Evolutionary conservation across 768 basidiomycete species (phyloP), one percentile per base, ranked within the genome.

Genomic region (Jaapia argillacea): DNA sequence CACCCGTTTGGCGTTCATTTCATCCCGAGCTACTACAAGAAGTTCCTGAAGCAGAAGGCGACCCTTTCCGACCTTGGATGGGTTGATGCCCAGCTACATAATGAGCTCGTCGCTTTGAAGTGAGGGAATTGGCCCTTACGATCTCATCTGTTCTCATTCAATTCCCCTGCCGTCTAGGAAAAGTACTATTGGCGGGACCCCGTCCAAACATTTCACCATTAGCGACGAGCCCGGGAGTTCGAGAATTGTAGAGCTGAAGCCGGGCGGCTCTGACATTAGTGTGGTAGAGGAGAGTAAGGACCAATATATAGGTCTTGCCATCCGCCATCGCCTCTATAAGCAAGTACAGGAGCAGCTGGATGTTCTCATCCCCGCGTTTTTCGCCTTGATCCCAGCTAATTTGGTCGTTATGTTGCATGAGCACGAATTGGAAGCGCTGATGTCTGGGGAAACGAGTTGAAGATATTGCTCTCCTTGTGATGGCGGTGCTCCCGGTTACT

Each of bases 301-400:
- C 64, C 94, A 98, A 51, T 99, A 98, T 53, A 89, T 97, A 27
- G 91, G 96, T 48, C 70, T 67, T 43, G 81, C 98, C 46, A 92
- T 97, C 41, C 93, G 96, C 55, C 94, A 97, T 69, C 89, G 96
- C 57, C 98, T 99, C 64, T 87, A 87, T 47, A 85, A 84, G 59
- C 91, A 96, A 45, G 92, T 98, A 49, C 89, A 92, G 68, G 94
- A 99, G 47, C 96, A 99, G 61, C 98, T 98, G 58, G 90, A 97
- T 47, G 92, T 93, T 4, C 98, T 99, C 73, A 94, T 97, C 91
- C 86, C 85, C n/a, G 96, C 96, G 38, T 98, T 98, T 76, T 94
- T 90, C 70, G 96, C 98, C 66, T 75, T 99, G 42, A 97, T 99
- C 49, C 96, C 96, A 6, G 90, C 93, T 61, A 96, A 99, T 50